Base-by-base conservation (phyloP, 768 basidiomycete species). In the Daedalea quercina region DNA sequence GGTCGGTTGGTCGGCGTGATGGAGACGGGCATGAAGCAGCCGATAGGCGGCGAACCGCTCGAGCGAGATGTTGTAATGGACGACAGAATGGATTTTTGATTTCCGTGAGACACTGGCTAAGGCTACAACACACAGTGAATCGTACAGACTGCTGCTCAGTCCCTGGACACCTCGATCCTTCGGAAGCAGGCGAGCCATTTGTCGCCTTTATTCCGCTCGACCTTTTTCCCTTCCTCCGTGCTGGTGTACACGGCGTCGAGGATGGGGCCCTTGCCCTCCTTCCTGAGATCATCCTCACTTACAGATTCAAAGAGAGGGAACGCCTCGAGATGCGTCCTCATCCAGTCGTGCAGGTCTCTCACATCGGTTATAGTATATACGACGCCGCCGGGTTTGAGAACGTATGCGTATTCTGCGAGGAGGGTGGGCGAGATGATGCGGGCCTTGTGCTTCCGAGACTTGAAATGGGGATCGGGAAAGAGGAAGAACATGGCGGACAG, bases 401-500 rank as follows among this genome's bases (percentile, higher is more conserved):
- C 87, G 65, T 91, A 96, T 3, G 96, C 95, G 60, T 99, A 99
- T 66, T 99, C 96, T 23, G 96, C 94, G 19, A 98, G 79, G 26
- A 99, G 78, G n/a, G 95, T 94, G 6, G 93, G 90, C 49, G 94
- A 96, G 65, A 98, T 94, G 66, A 98, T 98, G 64, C 96, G 86
- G 1, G 95, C 95, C 73, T 99, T 99, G 76, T 98, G 95, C 69
- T 99, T 99, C 62, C 94, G 85, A 9, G 81, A 78, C 69, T 99
- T 98, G 80, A 99, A 99, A 68, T 98, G 96, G 0, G 96, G 96
- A 69, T 99, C 96, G 40, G 96, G 96, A 71, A 98, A 99, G 54
- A 98, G 80, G 75, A 99, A 98, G 73, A 99, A 99, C 47, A 99
- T 76, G 45, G 95, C 85, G 19, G 88, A 85, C 34, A 99, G 76